Base-by-base conservation (phyloP, 2,329 filamentous ascomycete species). In the Fusarium lateritium region DNA sequence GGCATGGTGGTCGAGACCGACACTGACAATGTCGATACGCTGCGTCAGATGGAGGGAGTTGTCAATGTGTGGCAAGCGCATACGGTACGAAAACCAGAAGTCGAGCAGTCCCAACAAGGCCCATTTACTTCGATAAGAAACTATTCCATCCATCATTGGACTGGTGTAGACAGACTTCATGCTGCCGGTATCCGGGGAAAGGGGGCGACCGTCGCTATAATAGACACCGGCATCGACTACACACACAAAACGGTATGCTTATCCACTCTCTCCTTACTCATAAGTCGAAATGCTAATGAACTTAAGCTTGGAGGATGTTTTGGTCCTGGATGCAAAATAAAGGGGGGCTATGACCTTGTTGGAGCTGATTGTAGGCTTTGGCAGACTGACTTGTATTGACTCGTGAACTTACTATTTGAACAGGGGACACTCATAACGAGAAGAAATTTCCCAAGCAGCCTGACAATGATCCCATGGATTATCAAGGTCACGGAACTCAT, bases 191-290 rank as follows among this genome's bases (percentile, higher is more conserved):
- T 81, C 17, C 70, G 75, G 10, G 81, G 81, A 5, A 78, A 77
- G 43, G 80, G 79, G 2, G 78, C 75, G 15, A 81, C 75, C 34
- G 72, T 82, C 34, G 80, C 80, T 10, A 72, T 82, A 28, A 76
- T 82, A 39, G 81, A 82, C 53, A 80, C 79, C 1, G 80, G 80
- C 0, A 72, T 82, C 28, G 79, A 81, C 50, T 82, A 82, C 45
- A 78, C 74, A 1, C 81, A 82, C 50, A 71, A 76, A 53, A 78
- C 80, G 28, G 79, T 80, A 65, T 49, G 42, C 68, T 59, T 9
- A 15, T 3, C 3, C 28, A 22, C 38, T 10, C 10, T 7, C 10
- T 3, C 17, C 10, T 8, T 15, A 10, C 15, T 11, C 10, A n/a
- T 14, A 11, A 33, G 7, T 45, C 11, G 9, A 11, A 24, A n/a